A percentile compares a stretch with the other conserved stretches of the same genome.
These are phyloP conservation scores for Calonectria multiphialidica DNA, from an alignment of 2,329 filamentous ascomycete genomes.

Conservation along the genomic window DNA sequence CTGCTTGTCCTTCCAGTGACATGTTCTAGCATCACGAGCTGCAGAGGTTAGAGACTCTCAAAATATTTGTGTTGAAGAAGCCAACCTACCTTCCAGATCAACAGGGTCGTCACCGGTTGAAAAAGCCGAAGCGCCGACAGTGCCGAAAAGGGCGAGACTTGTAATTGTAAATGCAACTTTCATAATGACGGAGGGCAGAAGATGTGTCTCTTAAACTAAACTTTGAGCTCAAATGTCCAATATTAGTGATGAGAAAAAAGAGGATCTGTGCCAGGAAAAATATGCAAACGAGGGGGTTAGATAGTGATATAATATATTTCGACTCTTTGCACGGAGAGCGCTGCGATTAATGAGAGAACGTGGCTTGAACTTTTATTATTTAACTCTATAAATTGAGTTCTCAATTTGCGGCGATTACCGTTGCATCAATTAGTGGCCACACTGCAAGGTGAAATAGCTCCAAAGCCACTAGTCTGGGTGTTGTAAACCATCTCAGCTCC, in stretches of 20 bases:
- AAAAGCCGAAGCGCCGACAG: neutral
- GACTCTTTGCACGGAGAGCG: neutral
- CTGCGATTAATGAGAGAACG: neutral
- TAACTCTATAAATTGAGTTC: neutral
- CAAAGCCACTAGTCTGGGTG: neutral
- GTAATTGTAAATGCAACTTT: neutral
- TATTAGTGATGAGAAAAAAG: neutral
- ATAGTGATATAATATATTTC: neutral
- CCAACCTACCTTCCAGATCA: neutral
- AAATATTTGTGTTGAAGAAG: neutral
- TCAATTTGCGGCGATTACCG: neutral
- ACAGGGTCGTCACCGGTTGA: neutral
- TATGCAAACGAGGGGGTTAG: neutral
- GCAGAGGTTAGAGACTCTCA: neutral
- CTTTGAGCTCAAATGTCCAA: neutral
- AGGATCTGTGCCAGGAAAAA: too few species aligned
- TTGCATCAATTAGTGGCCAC: neutral
- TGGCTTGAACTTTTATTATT: neutral
- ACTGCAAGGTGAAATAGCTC: neutral
- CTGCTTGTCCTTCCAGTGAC: slow-evolving; percentile 30
- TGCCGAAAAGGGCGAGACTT: neutral
- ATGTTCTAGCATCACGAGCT: slow-evolving; percentile 27
- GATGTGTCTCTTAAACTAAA: too few species aligned
- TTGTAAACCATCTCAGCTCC: neutral
- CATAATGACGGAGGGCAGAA: neutral